A percentile compares a stretch with the other conserved stretches of the same genome.
Evolutionary conservation across 1,284 basidiomycete genomes (phyloP).

Genomic region (Wolfiporia cocos): DNA sequence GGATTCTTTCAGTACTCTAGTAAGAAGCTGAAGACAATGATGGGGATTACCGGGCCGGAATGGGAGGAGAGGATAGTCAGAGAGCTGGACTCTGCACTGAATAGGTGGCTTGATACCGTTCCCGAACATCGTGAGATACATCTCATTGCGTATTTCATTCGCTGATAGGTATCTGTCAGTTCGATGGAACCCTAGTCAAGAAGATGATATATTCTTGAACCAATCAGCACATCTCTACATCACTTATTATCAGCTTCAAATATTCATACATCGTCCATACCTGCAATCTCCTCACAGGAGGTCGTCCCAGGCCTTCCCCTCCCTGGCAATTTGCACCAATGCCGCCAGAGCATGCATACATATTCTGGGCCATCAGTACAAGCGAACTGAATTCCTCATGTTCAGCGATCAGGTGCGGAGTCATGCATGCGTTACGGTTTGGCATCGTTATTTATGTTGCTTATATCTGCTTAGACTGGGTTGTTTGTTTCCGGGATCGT

Average conservation of each 20-base stretch:
- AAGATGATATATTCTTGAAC: conserved; percentile 39
- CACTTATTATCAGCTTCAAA: conserved; percentile 50
- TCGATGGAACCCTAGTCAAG: conserved; percentile 49
- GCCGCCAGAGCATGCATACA: conserved; percentile 54
- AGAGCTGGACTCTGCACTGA: conserved; percentile 54
- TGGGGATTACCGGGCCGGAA: conserved; percentile 40
- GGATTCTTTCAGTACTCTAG: conserved; percentile 46
- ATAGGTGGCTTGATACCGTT: conserved; percentile 57
- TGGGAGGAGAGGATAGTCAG: conserved; percentile 51
- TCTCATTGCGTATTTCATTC: no score
- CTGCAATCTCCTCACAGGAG: conserved; percentile 46
- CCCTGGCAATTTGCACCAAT: conserved; percentile 59
- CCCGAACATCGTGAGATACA: conserved; percentile 43
- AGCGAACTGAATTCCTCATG: conserved; percentile 18
- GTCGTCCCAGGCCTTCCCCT: conserved; percentile 41
- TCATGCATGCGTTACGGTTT: no score
- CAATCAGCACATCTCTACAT: conserved; percentile 51
- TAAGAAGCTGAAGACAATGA: conserved; percentile 44
- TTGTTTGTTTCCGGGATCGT: conserved; percentile 65
- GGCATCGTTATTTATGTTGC: background rate
- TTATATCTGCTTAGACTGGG: conserved; percentile 33
- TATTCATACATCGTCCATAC: conserved; percentile 58
- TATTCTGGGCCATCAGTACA: conserved; percentile 39
- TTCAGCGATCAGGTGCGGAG: conserved; percentile 23
- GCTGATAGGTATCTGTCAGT: no score